Evolutionary conservation across 148 eudicot genomes (phyloP).

Genomic region (Fagopyrum esculentum): DNA sequence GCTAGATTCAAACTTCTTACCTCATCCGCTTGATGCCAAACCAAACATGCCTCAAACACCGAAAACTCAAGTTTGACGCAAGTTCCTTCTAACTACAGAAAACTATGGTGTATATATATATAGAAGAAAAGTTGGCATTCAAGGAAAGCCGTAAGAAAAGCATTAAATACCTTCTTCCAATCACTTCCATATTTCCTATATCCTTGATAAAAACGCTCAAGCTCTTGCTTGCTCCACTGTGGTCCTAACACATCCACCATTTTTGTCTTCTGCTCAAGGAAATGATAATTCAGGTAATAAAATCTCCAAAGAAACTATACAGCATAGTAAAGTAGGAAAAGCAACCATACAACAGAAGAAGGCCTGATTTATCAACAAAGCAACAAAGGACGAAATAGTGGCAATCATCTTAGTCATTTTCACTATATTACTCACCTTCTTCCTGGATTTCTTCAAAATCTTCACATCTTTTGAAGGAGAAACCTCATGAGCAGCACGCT

Average conservation of each 20-base stretch:
- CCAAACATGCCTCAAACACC: neutral
- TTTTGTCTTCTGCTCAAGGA: slow-evolving; percentile 40
- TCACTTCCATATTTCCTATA: slow-evolving; percentile 48
- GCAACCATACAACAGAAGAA: neutral
- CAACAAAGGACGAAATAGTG: neutral
- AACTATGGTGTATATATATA: neutral
- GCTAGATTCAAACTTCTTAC: no score
- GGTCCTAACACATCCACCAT: slow-evolving; percentile 46
- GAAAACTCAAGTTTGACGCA: neutral
- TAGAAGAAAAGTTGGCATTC: neutral
- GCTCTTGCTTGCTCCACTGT: slow-evolving; percentile 53
- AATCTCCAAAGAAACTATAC: neutral
- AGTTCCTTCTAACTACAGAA: neutral
- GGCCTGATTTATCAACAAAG: neutral
- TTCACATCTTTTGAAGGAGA: slow-evolving; percentile 21
- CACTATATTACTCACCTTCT: slow-evolving; percentile 27
- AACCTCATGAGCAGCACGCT: slow-evolving; percentile 18
- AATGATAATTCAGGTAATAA: neutral
- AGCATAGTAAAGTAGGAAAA: neutral
- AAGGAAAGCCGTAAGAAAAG: neutral
- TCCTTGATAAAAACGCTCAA: slow-evolving; percentile 49
- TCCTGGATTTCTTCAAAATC: slow-evolving; percentile 27
- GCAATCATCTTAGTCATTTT: neutral
- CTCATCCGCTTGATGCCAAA: no score
- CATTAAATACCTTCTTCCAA: slow-evolving; percentile 54